A percentile compares a stretch with the other conserved stretches of the same genome.
Evolutionary conservation across 2,329 filamentous ascomycete species (phyloP).

Genomic region (Nannizziopsis arthrosporioides): DNA sequence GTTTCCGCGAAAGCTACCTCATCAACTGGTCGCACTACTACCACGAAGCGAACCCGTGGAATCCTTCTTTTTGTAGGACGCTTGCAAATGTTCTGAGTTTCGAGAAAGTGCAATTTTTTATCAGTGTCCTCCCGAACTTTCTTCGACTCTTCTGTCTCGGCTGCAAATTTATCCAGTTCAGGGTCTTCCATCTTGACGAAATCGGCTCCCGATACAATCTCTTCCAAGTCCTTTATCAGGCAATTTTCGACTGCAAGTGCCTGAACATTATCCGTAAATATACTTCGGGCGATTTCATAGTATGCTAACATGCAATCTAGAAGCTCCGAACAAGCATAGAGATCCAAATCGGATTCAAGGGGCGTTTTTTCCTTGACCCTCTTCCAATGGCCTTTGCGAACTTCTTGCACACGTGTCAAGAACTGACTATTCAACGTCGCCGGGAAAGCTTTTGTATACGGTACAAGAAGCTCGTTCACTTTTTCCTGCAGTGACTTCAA

Average conservation of each 20-base stretch:
- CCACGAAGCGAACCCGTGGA: no score
- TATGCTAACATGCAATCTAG: slow-evolving; percentile 31
- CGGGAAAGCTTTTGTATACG: slow-evolving; percentile 10
- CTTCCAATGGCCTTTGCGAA: background rate
- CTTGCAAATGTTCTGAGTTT: slow-evolving; percentile 1
- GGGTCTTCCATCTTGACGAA: slow-evolving; percentile 10
- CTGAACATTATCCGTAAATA: slow-evolving; percentile 26
- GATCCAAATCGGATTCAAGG: slow-evolving; percentile 21
- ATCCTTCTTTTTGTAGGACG: slow-evolving; percentile 1
- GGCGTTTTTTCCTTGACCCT: background rate
- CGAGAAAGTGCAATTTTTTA: background rate
- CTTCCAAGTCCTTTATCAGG: slow-evolving; percentile 20
- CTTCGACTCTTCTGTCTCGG: slow-evolving; percentile 11
- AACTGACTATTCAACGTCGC: slow-evolving; percentile 7
- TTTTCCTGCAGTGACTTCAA: slow-evolving; percentile 10
- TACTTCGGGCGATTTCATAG: slow-evolving; percentile 27
- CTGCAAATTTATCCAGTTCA: slow-evolving; percentile 12
- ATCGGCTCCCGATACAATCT: slow-evolving; percentile 18
- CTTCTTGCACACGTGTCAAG: background rate
- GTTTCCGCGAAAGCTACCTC: no score
- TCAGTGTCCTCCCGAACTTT: background rate
- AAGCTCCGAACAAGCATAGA: slow-evolving; percentile 25
- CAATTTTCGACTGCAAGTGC: slow-evolving; percentile 25
- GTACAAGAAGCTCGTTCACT: slow-evolving; percentile 13
- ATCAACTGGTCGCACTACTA: no score